A percentile compares a stretch with the other conserved stretches of the same genome.
phyloP scores from a whole-genome alignment of 2,329 filamentous ascomycete species.

The Aspergillus arachidicola region DNA sequence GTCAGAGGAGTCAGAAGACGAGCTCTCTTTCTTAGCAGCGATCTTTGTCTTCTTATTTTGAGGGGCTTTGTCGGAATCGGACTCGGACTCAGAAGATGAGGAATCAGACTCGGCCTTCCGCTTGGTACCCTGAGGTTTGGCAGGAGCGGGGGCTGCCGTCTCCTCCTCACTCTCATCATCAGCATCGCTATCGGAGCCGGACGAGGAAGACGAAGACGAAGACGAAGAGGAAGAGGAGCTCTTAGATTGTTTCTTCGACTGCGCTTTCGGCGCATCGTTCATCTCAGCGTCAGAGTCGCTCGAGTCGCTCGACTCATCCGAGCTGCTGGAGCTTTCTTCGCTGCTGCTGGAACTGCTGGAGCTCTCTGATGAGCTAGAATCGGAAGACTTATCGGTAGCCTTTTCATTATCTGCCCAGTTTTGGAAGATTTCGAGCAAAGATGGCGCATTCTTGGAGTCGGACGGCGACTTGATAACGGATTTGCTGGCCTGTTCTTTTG shows the following conservation, averaged over 20 bases:
- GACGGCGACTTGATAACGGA: conserved; percentile 22
- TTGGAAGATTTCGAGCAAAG: conserved; percentile 45
- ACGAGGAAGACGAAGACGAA: conserved; percentile 40
- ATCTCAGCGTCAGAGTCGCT: conserved; percentile 48
- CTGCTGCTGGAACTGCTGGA: conserved; percentile 24
- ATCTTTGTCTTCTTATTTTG: conserved; percentile 58
- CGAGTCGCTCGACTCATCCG: conserved; percentile 39
- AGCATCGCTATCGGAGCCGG: conserved; percentile 52
- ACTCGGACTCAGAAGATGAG: conserved; percentile 36
- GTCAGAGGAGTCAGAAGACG: conserved; percentile 24
- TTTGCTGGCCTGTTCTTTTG: conserved; percentile 57
- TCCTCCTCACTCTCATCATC: conserved; percentile 58
- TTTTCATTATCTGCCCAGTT: conserved; percentile 21
- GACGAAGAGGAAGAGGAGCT: conserved; percentile 32
- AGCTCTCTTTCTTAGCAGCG: conserved; percentile 36
- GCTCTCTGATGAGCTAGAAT: conserved; percentile 17
- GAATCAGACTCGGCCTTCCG: conserved; percentile 58
- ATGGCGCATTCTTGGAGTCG: conserved; percentile 36
- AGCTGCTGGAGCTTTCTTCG: conserved; percentile 35
- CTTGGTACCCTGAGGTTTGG: conserved; percentile 53
- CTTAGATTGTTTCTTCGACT: conserved; percentile 34
- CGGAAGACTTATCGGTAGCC: conserved; percentile 18
- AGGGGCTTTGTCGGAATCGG: conserved; percentile 47
- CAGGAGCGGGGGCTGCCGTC: conserved; percentile 39
- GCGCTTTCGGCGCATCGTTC: conserved; percentile 40